Evolutionary conservation across 83 land plant species (phyloP), one percentile per base, ranked within the genome.

Genomic region (Larix sibirica): DNA sequence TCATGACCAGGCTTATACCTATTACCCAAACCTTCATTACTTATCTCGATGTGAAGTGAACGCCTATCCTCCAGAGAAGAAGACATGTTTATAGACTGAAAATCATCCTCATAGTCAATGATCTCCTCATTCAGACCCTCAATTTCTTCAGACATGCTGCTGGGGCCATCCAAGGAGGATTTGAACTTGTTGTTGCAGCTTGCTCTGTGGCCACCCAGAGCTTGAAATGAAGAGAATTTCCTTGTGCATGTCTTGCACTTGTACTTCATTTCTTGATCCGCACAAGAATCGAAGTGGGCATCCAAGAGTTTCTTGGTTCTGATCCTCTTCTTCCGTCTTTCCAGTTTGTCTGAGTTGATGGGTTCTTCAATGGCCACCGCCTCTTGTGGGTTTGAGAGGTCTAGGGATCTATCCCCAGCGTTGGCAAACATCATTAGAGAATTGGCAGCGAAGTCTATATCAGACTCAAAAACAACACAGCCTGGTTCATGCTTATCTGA

Each of bases 201-300:
- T 6, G 93, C 89, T 31, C 90, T 74, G 86, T 91, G 93, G 0
- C 93, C 93, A 21, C 93, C 93, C 17, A 91, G 76, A 31, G 93
- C 93, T 59, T 91, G 93, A 68, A 86, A 85, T 0, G 93, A 83
- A 26, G 59, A 50, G 63, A 91, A 91, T 28, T 80, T 77, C 79
- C 83, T 91, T 62, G 70, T 83, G 87, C 93, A 91, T 14, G 87
- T 84, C 17, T 82, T 87, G 81, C 93, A 91, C 70, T 83, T 81
- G 83, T 81, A 91, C 59, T 56, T 56, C 59, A 56, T 3, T 3
- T 56, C 59, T 56, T 56, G 59, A 56, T 56, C 59, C 59, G 3
- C 59, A 3, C 59, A 13, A 3, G 59, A 56, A 14, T 56, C 59
- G 0, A 56, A 56, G 1, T 56, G 17, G 4, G 59, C 0, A 56